These are phyloP conservation scores for Cystoderma amianthinum DNA, from an alignment of 768 basidiomycete genomes.

Conservation along the genomic window DNA sequence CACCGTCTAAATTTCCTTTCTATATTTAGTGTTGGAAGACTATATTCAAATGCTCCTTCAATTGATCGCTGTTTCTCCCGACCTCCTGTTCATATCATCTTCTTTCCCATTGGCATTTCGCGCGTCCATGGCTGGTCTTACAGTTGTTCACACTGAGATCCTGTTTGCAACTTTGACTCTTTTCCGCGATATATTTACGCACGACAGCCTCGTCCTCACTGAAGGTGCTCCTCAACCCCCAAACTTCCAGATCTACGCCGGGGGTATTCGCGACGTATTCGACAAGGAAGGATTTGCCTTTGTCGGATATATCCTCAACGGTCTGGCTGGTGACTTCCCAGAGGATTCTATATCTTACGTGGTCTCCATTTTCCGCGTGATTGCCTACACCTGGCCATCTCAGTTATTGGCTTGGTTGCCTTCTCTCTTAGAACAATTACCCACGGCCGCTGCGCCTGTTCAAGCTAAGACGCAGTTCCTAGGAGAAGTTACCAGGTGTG, in stretches of 20 bases:
- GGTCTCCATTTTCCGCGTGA: conserved; percentile 68
- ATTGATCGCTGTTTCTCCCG: conserved; percentile 61
- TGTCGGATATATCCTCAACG: conserved; percentile 60
- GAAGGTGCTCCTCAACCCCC: conserved; percentile 44
- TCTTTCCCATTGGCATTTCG: conserved; percentile 75
- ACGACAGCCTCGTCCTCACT: conserved; percentile 73
- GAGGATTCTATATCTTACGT: conserved; percentile 74
- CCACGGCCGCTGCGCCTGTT: conserved; percentile 49
- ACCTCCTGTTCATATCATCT: conserved; percentile 72
- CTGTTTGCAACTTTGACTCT: conserved; percentile 79
- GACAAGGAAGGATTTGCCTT: conserved; percentile 71
- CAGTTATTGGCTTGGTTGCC: conserved; percentile 72
- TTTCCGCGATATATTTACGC: conserved; percentile 66
- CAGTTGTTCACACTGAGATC: conserved; percentile 77
- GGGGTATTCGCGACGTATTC: conserved; percentile 53
- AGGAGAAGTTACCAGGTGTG: conserved; percentile 68
- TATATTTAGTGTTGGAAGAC: conserved; percentile 87
- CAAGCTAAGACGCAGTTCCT: conserved; percentile 70
- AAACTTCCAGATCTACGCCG: conserved; percentile 56
- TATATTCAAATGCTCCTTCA: conserved; percentile 78
- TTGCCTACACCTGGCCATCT: conserved; percentile 60
- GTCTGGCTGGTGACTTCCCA: conserved; percentile 83
- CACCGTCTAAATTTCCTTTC: not conserved
- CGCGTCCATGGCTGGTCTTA: conserved; percentile 70
- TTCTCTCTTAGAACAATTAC: conserved; percentile 63